Evolutionary conservation across 352 stramenopile species (phyloP).

Genomic region (Globisporangium barbulae): DNA sequence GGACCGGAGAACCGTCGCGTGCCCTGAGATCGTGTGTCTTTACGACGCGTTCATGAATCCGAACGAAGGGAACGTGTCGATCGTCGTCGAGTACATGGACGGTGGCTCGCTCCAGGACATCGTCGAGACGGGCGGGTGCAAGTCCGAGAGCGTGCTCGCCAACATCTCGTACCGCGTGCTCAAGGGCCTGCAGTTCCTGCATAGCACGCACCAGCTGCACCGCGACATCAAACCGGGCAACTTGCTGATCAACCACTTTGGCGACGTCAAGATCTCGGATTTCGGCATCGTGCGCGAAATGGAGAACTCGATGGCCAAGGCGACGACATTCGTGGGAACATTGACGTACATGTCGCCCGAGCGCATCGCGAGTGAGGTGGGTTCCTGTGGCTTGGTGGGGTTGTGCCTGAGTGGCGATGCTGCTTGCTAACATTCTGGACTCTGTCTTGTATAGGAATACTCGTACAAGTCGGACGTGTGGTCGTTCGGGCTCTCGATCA

Average conservation of each 20-base stretch:
- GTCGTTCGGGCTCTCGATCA: slow-evolving; percentile 85
- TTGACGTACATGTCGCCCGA: slow-evolving; percentile 94
- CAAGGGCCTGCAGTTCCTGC: slow-evolving; percentile 87
- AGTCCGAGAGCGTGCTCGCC: slow-evolving; percentile 83
- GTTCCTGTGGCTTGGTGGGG: not conserved
- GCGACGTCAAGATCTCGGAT: slow-evolving; percentile 88
- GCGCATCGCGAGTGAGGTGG: slow-evolving; percentile 84
- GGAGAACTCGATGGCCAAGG: slow-evolving; percentile 84
- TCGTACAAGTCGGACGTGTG: slow-evolving; percentile 88
- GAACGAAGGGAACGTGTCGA: slow-evolving; percentile 88
- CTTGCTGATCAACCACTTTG: slow-evolving; percentile 91
- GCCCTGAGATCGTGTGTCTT: slow-evolving; percentile 87
- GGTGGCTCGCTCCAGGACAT: slow-evolving; percentile 93
- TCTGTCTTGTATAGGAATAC: slow-evolving; percentile 43
- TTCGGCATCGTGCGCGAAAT: slow-evolving; percentile 85
- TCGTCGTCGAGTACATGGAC: slow-evolving; percentile 96
- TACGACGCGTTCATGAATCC: slow-evolving; percentile 94
- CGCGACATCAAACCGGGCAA: slow-evolving; percentile 95
- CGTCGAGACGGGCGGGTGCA: slow-evolving; percentile 86
- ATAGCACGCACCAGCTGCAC: slow-evolving; percentile 88
- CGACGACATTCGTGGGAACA: slow-evolving; percentile 91
- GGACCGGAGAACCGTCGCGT: slow-evolving; percentile 48
- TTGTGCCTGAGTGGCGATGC: not conserved
- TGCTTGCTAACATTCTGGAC: not conserved
- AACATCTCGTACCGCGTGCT: slow-evolving; percentile 88